Evolutionary conservation across 306 rosid genomes (phyloP).

Genomic region (Carpinus fangiana): DNA sequence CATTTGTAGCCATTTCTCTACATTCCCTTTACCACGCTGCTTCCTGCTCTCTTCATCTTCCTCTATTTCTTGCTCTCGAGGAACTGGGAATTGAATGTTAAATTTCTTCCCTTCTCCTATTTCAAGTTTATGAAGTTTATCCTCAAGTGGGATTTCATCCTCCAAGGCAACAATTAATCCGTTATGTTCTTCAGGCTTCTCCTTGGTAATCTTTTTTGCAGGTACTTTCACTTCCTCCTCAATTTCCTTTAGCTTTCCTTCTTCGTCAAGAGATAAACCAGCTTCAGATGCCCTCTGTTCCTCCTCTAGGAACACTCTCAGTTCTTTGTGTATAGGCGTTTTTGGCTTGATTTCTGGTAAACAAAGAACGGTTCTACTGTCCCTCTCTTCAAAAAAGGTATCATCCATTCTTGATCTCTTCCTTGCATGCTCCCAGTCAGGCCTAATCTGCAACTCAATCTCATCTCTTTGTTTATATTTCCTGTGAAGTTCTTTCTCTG

Average conservation of each 20-base stretch:
- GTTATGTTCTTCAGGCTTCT: constrained; percentile 43
- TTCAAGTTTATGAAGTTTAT: constrained; percentile 48
- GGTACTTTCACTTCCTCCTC: constrained; percentile 36
- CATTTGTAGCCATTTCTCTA: constrained; percentile 94
- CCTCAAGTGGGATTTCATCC: constrained; percentile 49
- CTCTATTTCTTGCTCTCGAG: constrained; percentile 48
- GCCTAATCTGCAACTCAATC: constrained; percentile 76
- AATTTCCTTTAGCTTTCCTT: constrained; percentile 36
- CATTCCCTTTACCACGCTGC: constrained; percentile 84
- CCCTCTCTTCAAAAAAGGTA: constrained; percentile 49
- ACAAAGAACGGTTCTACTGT: constrained; percentile 44
- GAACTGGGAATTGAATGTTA: constrained; percentile 35
- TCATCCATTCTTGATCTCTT: constrained; percentile 82
- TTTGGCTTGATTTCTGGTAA: constrained; percentile 59
- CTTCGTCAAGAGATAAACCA: constrained; percentile 49
- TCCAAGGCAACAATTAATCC: constrained; percentile 44
- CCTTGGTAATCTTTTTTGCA: constrained; percentile 27
- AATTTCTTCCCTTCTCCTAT: constrained; percentile 48
- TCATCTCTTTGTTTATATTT: constrained; percentile 71
- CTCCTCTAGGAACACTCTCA: constrained; percentile 81
- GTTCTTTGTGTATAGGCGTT: constrained; percentile 78
- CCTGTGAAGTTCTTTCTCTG: constrained; percentile 88
- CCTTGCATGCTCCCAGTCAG: constrained; percentile 76
- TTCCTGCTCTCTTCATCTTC: constrained; percentile 83
- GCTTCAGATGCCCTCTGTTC: constrained; percentile 70